A percentile compares a stretch with the other conserved stretches of the same genome.
Conservation (phyloP, 179 eudicot genomes). For the Vitellaria paradoxa region DNA sequence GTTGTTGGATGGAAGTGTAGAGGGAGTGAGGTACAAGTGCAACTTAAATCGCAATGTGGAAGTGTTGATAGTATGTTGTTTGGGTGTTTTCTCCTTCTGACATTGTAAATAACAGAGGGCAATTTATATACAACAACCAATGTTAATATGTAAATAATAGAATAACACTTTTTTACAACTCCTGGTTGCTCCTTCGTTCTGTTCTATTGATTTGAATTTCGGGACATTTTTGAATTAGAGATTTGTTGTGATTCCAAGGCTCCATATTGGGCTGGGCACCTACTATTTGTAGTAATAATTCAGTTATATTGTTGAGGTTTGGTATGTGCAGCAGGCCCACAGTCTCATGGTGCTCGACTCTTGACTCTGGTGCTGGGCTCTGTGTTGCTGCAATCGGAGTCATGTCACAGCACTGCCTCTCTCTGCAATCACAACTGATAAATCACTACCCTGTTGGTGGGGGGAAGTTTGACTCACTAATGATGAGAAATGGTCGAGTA, state of each 20-base stretch:
- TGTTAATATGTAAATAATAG: slow-evolving; percentile 28
- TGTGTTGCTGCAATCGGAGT: no score
- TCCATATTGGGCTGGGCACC: background rate
- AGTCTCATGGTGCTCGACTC: no score
- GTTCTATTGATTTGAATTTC: background rate
- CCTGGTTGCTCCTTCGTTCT: background rate
- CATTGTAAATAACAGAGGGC: slow-evolving; percentile 30
- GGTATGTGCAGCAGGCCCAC: no score
- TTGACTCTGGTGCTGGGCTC: no score
- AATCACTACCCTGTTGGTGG: no score
- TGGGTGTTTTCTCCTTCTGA: slow-evolving; percentile 16
- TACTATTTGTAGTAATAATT: no score
- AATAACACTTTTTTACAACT: background rate
- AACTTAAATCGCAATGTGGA: slow-evolving; percentile 7
- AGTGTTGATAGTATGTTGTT: slow-evolving; percentile 20
- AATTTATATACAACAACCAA: slow-evolving; percentile 15
- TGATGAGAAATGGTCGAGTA: no score
- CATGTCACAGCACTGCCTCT: no score
- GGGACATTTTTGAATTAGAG: background rate
- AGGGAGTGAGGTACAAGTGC: slow-evolving; percentile 21
- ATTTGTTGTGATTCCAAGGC: background rate
- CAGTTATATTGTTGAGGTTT: no score
- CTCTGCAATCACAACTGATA: no score
- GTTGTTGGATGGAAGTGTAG: slow-evolving; percentile 22
- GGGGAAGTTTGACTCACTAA: no score